Evolutionary conservation across 192 early-diverging fungal species (phyloP).

Genomic region (Linnemannia schmuckeri): DNA sequence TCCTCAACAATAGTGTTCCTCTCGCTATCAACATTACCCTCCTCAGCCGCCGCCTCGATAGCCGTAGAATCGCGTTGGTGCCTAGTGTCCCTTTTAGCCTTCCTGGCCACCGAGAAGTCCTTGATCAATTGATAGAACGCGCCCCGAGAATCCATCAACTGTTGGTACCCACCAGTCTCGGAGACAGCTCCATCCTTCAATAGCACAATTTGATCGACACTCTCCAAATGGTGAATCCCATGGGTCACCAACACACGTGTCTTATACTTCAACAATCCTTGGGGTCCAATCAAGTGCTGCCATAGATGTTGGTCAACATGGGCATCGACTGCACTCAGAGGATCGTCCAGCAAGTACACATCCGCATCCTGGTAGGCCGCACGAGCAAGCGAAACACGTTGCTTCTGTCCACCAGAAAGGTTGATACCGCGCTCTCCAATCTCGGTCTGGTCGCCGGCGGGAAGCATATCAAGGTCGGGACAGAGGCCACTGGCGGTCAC

Average conservation of each 20-base stretch:
- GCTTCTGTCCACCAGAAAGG: slow-evolving; percentile 85
- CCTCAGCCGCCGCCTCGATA: not conserved
- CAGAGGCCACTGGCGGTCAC: not conserved
- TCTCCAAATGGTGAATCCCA: slow-evolving; percentile 77
- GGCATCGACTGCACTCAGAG: slow-evolving; percentile 78
- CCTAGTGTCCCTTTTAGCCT: slow-evolving; percentile 32
- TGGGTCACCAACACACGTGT: slow-evolving; percentile 83
- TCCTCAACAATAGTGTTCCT: not conserved
- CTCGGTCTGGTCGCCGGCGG: slow-evolving; percentile 52
- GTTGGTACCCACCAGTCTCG: slow-evolving; percentile 73
- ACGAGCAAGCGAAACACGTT: slow-evolving; percentile 85
- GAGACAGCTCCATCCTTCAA: slow-evolving; percentile 74
- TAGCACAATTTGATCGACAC: slow-evolving; percentile 73
- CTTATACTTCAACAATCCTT: slow-evolving; percentile 80
- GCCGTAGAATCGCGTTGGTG: slow-evolving; percentile 17
- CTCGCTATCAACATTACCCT: not conserved
- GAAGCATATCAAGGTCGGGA: slow-evolving; percentile 15
- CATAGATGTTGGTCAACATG: slow-evolving; percentile 30
- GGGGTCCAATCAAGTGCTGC: slow-evolving; percentile 70
- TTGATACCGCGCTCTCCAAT: slow-evolving; percentile 60
- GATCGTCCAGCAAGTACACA: slow-evolving; percentile 87
- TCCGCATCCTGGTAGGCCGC: slow-evolving; percentile 81
- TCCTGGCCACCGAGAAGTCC: slow-evolving; percentile 69
- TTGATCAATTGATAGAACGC: slow-evolving; percentile 73
- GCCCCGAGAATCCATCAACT: slow-evolving; percentile 68